Evolutionary conservation across 1,139 yeast species (phyloP), one percentile per base, ranked within the genome.

Genomic region (Candida tetrigidarum): DNA sequence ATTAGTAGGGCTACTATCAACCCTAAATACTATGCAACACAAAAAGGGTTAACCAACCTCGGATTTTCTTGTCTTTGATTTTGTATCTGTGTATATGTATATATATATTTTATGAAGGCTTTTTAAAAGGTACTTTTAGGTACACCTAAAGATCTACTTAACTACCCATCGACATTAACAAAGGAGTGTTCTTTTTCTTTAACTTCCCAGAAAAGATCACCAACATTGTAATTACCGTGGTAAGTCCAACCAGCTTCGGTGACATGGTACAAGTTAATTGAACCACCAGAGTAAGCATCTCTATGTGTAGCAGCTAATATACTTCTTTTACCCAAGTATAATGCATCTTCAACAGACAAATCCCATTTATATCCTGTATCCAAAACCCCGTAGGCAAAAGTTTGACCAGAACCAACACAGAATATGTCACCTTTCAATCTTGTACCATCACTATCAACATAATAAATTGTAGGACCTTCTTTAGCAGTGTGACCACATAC

Each of bases 341-440:
- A 78, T 3, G 99, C 99, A 50, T 93, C 98, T 53, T 93, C 98
- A 7, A 88, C 95, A 1, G 87, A 63, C 54, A 92, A 70, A 59
- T 92, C 97, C 96, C 96, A 90, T 57, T 78, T 80, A 70, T 90
- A 88, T 57, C 88, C 91, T 29, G 96, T 81, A 66, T 93, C 99
- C 54, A 93, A 77, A 20, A 93, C 99, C 77, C 99, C 99, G 62
- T 93, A 93, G n/a, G 99, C 99, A 70, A 93, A 93, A 1, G 99
- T 93, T 71, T 93, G 99, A 69, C 99, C 99, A 1, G 98, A 92
- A 39, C 99, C 99, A 28, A 93, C 99, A 76, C 97, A 91, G 69
- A 95, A 95, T 52, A 91, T 60, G 61, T 93, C 97, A 47, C 99
- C 99, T 66, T 90, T 87, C 59, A 93, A 76, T 67, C 99, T 82